These are phyloP conservation scores for Malassezia globosa DNA, from an alignment of 1,284 basidiomycete species.

Conservation along the genomic window DNA sequence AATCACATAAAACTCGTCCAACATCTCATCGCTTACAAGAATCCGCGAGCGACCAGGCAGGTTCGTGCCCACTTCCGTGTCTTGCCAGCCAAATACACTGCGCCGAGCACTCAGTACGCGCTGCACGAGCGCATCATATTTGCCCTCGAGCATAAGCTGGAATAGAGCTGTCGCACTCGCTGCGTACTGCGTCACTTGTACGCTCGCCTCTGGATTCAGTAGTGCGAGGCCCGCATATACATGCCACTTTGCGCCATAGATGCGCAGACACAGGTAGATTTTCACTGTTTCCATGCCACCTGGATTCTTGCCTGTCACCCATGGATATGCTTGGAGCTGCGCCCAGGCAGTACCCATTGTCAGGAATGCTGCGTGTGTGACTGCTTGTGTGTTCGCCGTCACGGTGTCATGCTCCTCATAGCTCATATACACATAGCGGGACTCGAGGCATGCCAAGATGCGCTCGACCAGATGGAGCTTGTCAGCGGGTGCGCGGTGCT, in stretches of 20 bases:
- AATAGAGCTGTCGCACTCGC: slow-evolving; percentile 75
- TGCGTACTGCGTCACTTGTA: slow-evolving; percentile 78
- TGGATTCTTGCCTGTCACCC: slow-evolving; percentile 83
- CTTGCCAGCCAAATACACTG: slow-evolving; percentile 60
- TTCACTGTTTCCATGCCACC: slow-evolving; percentile 98
- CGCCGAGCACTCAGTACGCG: slow-evolving; percentile 67
- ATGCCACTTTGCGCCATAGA: slow-evolving; percentile 96
- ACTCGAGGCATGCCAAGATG: slow-evolving; percentile 68
- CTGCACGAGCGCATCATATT: slow-evolving; percentile 53
- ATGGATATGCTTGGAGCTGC: slow-evolving; percentile 68
- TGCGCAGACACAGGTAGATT: slow-evolving; percentile 79
- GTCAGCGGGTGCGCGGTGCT: slow-evolving; percentile 67
- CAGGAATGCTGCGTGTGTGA: slow-evolving; percentile 92
- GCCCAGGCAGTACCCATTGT: slow-evolving; percentile 99
- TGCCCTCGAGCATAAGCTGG: slow-evolving; percentile 85
- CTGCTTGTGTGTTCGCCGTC: slow-evolving; percentile 95
- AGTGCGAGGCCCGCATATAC: slow-evolving; percentile 96
- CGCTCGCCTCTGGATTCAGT: slow-evolving; percentile 79
- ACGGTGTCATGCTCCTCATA: slow-evolving; percentile 94
- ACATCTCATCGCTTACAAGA: slow-evolving; percentile 70
- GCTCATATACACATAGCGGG: slow-evolving; percentile 74
- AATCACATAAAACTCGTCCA: slow-evolving; percentile 79
- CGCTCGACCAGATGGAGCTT: slow-evolving; percentile 68
- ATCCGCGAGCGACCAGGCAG: slow-evolving; percentile 53
- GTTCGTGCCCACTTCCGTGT: slow-evolving; percentile 27